Base-by-base conservation (phyloP, 106 monocot species). In the Dioscorea dumetorum region DNA sequence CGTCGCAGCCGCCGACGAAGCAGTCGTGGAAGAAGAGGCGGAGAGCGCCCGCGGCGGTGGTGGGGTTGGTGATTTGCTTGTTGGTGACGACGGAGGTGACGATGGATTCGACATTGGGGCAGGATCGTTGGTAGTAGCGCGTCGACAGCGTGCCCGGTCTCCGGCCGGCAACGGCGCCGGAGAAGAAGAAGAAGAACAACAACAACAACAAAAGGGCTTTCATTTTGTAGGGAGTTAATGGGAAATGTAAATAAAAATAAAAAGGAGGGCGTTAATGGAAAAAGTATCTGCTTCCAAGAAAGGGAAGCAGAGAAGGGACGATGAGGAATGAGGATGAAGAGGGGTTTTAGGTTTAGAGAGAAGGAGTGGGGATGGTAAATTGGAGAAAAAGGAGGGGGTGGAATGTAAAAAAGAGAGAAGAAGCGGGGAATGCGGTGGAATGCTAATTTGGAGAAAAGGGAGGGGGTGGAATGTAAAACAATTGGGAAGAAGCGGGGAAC, bases 21-120 rank as follows among this genome's bases (percentile, higher is more conserved):
- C 90, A 90, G 74, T 90, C 90, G 72, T 90, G 90, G 80, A 90
- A 90, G 83, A 90, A 90, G 80, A 87, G 74, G 52, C 83, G 87
- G 52, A 83, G 76, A 17, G 83, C 52, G 53, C 77, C 79, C 35
- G 87, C 76, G 49, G 74, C 83, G 24, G 87, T 87, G 66, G 83
- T 82, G 20, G 81, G 78, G 66, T 28, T 74, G 33, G 70, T 20
- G 68, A 69, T 67, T 78, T 86, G 86, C 34, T 86, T 86, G 13
- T 63, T 49, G 58, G 63, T 66, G 28, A 79, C 51, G 21, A 35
- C 70, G 2, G 72, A 59, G 8, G 60, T 48, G 11, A 82, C 72
- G 74, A 86, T 86, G 10, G 61, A 22, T 53, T 75, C 71, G 33
- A 60, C 64, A 5, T 50, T 22, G 12, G 86, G 86, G 65, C 86